Evolutionary conservation across 2,329 filamentous ascomycete genomes (phyloP).

Genomic region (Aureobasidium vineae): DNA sequence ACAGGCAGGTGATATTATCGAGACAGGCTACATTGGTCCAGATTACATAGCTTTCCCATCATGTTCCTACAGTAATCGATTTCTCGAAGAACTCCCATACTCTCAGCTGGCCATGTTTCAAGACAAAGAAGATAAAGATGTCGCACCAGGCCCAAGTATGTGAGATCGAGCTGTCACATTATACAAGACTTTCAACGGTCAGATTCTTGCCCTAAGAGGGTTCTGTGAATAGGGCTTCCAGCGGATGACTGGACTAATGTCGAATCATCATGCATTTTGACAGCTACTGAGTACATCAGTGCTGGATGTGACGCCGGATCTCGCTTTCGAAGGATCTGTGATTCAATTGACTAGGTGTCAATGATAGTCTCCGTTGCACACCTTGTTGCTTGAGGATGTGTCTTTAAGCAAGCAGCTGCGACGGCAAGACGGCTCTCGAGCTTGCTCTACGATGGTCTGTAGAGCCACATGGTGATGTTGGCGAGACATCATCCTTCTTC

Average conservation of each 20-base stretch:
- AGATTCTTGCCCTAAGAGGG: neutral
- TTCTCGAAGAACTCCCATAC: too few relatives aligned
- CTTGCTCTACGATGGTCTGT: neutral
- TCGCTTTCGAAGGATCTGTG: neutral
- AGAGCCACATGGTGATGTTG: neutral
- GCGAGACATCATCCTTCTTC: neutral
- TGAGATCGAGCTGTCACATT: neutral
- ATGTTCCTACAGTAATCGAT: neutral
- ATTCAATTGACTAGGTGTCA: too few relatives aligned
- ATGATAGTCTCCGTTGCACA: neutral
- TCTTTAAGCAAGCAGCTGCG: neutral
- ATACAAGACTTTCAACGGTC: neutral
- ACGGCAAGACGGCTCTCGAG: neutral
- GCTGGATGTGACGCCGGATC: too few relatives aligned
- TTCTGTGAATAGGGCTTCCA: neutral
- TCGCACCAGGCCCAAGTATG: neutral
- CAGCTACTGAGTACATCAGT: too few relatives aligned
- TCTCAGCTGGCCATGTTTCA: neutral
- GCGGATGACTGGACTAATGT: neutral
- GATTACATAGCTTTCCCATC: neutral
- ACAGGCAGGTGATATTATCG: neutral
- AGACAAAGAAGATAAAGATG: neutral
- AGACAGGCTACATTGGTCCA: neutral
- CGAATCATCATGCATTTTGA: neutral
- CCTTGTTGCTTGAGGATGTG: neutral